These are phyloP conservation scores for Myochromella boudieri DNA, from an alignment of 768 basidiomycete genomes.

Conservation along the genomic window DNA sequence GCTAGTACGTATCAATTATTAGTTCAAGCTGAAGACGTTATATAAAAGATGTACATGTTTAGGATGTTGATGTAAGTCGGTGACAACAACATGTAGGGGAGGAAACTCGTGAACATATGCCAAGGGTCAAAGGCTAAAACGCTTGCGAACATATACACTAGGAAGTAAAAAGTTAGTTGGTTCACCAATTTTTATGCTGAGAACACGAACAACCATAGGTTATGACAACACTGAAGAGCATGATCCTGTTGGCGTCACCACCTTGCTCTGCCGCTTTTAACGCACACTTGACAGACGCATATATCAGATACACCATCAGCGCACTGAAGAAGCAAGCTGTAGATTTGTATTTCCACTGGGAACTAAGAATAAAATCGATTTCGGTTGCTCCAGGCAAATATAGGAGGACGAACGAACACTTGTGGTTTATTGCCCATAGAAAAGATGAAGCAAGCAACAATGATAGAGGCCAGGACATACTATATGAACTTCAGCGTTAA, in stretches of 20 bases:
- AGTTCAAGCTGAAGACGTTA: slow-evolving; percentile 13
- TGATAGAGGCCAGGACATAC: slow-evolving; percentile 81
- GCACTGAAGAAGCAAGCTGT: slow-evolving; percentile 72
- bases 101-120: slow-evolving; percentile 92
- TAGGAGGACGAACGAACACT: slow-evolving; percentile 48
- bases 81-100: slow-evolving; percentile 84
- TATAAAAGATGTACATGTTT: slow-evolving; percentile 62
- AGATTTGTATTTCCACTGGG: slow-evolving; percentile 84
- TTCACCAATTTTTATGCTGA: background rate
- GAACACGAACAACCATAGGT: slow-evolving; percentile 71
- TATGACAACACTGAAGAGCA: slow-evolving; percentile 83
- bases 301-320: slow-evolving; percentile 82
- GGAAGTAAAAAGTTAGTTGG: slow-evolving; percentile 10
- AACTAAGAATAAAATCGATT: slow-evolving; percentile 39
- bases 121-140: slow-evolving; percentile 91
- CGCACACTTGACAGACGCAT: slow-evolving; percentile 80
- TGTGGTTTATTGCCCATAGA: slow-evolving; percentile 95
- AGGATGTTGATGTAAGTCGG: slow-evolving; percentile 79
- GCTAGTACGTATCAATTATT: slow-evolving; percentile 32
- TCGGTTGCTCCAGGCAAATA: no score
- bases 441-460: slow-evolving; percentile 90
- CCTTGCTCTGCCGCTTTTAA: slow-evolving; percentile 68
- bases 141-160: slow-evolving; percentile 75
- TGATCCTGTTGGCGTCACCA: slow-evolving; percentile 64
- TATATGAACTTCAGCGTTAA: slow-evolving; percentile 26